Conservation (phyloP, 1,284 basidiomycete genomes). For the Xerocomus cyaneibrunnescens region DNA sequence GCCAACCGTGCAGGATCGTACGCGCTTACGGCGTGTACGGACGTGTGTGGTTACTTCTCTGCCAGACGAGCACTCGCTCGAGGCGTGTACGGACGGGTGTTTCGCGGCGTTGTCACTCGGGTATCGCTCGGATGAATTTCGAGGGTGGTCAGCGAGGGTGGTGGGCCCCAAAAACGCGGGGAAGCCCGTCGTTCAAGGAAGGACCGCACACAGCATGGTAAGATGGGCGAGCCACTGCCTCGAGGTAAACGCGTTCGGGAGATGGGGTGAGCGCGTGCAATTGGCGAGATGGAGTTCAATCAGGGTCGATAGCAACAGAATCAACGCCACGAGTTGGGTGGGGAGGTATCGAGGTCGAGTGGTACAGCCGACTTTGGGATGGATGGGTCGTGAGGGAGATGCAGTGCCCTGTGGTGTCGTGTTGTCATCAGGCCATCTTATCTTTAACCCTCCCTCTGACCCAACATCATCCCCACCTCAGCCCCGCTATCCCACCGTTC, state of each 20-base stretch:
- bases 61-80: no score
- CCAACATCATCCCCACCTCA: no score
- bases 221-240: neutral
- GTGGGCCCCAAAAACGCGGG: no score
- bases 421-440: conserved; percentile 20
- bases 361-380: no score
- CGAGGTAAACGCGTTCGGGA: neutral
- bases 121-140: neutral
- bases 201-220: neutral
- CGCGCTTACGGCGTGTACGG: neutral
- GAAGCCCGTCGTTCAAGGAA: no score
- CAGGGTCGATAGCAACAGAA: neutral
- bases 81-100: neutral
- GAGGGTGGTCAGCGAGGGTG: no score
- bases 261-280: neutral
- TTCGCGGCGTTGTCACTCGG: neutral
- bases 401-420: neutral
- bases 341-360: no score
- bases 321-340: no score
- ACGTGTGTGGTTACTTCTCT: no score
- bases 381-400: neutral
- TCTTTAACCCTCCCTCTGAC: neutral
- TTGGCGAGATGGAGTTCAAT: neutral
- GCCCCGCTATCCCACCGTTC: no score
- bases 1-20: no score